phyloP scores from a whole-genome alignment of 1,284 basidiomycete genomes.

The Leccinum griseonigrum region DNA sequence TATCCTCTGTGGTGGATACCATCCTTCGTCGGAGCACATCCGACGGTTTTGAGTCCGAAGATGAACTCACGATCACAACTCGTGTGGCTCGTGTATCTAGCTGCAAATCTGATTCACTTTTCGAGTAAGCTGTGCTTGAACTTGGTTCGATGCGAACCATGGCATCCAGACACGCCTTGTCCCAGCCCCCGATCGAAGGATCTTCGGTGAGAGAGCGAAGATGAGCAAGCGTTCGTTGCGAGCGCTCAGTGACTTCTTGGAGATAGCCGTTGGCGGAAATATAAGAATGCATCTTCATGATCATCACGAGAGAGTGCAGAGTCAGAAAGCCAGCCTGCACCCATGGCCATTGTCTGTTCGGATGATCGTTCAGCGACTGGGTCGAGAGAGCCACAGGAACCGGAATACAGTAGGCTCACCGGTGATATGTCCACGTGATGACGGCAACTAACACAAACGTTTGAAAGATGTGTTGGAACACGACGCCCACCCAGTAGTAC shows the following conservation, averaged over 20 bases:
- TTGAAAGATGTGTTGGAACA: constrained; percentile 81
- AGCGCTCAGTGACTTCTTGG: constrained; percentile 51
- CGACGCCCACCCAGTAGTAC: constrained; percentile 72
- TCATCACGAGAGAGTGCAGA: constrained; percentile 86
- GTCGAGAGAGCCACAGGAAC: not conserved
- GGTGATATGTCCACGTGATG: constrained; percentile 82
- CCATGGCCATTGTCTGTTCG: constrained; percentile 88
- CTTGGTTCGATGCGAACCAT: constrained; percentile 33
- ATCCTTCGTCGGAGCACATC: constrained; percentile 55
- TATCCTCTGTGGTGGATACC: constrained; percentile 33
- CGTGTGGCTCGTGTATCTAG: constrained; percentile 33
- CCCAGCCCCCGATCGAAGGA: constrained; percentile 57
- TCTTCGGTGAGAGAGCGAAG: constrained; percentile 49
- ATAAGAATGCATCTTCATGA: constrained; percentile 98
- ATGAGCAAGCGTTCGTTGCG: constrained; percentile 40
- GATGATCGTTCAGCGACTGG: not conserved
- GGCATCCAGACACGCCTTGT: constrained; percentile 50
- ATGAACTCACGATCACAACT: constrained; percentile 42
- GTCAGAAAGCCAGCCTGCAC: constrained; percentile 96
- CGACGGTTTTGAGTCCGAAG: constrained; percentile 54
- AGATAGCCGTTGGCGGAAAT: constrained; percentile 88
- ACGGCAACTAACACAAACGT: constrained; percentile 65
- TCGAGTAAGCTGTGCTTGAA: constrained; percentile 21
- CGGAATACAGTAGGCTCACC: constrained; percentile 39
- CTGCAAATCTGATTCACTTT: constrained; percentile 24